These are phyloP conservation scores for Musa balbisiana DNA, from an alignment of 202 grass and related monocot genomes.

Conservation along the genomic window DNA sequence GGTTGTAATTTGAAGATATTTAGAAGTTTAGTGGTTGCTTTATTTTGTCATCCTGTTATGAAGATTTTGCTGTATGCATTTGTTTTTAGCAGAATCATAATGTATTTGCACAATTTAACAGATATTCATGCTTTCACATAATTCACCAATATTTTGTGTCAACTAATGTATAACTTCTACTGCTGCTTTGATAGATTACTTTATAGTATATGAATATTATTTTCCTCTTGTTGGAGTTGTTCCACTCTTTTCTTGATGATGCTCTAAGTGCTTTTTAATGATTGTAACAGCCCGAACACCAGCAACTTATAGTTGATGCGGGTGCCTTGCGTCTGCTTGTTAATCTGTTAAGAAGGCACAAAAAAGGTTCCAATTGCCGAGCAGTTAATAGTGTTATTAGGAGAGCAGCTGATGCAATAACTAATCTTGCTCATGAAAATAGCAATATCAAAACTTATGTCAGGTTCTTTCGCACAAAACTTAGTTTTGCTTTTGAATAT, in stretches of 20 bases:
- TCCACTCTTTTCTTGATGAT: background rate
- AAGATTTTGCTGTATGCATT: background rate
- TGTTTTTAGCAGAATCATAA: background rate
- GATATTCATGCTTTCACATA: background rate
- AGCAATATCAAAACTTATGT: slow-evolving; percentile 95
- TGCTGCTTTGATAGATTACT: background rate
- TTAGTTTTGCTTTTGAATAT: background rate
- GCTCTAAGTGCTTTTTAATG: background rate
- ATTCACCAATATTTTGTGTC: background rate
- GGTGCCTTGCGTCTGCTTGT: slow-evolving; percentile 89
- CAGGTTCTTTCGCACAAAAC: slow-evolving; percentile 46
- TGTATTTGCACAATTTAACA: background rate
- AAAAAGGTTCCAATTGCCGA: slow-evolving; percentile 51
- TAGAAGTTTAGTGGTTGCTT: background rate
- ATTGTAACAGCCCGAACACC: slow-evolving; percentile 86
- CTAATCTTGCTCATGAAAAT: slow-evolving; percentile 99
- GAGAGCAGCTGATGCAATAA: slow-evolving; percentile 99
- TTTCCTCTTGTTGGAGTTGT: background rate
- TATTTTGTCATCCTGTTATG: background rate
- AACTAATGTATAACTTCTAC: background rate
- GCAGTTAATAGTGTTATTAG: slow-evolving; percentile 90
- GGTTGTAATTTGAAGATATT: background rate
- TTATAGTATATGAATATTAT: background rate
- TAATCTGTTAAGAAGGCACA: slow-evolving; percentile 71
- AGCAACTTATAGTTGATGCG: slow-evolving; percentile 96